Conservation (phyloP, 495 filamentous ascomycete species). For the Halenospora varia region DNA sequence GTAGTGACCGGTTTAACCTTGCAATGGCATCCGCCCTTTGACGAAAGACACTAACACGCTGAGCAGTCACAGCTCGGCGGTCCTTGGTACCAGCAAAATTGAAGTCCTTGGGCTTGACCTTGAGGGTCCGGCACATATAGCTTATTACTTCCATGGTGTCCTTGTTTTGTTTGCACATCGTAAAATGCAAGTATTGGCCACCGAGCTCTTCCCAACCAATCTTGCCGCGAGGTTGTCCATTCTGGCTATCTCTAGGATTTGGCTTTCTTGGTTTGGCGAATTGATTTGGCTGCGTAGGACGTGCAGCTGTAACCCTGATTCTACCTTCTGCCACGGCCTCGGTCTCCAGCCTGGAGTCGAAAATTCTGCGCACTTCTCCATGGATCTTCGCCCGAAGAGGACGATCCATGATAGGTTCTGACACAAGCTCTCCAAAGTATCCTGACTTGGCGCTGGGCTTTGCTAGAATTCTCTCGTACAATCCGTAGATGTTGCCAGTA, state of each 20-base stretch:
- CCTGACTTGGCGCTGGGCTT: constrained; percentile 32
- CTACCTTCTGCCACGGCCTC: constrained; percentile 51
- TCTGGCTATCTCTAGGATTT: constrained; percentile 14
- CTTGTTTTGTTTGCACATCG: constrained; percentile 95
- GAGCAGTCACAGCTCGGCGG: constrained; percentile 79
- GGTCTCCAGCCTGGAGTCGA: constrained; percentile 63
- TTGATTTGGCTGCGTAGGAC: constrained; percentile 25
- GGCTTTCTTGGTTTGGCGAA: constrained; percentile 18
- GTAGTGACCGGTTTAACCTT: constrained; percentile 56
- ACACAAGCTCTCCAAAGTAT: constrained; percentile 17
- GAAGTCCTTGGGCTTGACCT: constrained; percentile 64
- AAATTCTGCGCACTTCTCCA: constrained; percentile 60
- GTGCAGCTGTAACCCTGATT: constrained; percentile 54
- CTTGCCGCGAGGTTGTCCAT: constrained; percentile 19
- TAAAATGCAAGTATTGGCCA: constrained; percentile 85
- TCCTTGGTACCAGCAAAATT: constrained; percentile 94
- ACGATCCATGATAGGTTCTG: constrained; percentile 48
- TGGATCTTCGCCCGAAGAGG: constrained; percentile 61
- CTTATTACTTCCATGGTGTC: constrained; percentile 93
- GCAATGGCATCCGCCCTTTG: constrained; percentile 60
- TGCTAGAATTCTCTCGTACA: constrained; percentile 41
- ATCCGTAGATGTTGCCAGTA: constrained; percentile 32
- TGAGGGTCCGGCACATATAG: constrained; percentile 63
- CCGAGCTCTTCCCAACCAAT: constrained; percentile 42
- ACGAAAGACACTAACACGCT: constrained; percentile 71